A percentile compares a stretch with the other conserved stretches of the same genome.
phyloP scores from a whole-genome alignment of 768 basidiomycete genomes.

The Cystofilobasidium ferigula region DNA sequence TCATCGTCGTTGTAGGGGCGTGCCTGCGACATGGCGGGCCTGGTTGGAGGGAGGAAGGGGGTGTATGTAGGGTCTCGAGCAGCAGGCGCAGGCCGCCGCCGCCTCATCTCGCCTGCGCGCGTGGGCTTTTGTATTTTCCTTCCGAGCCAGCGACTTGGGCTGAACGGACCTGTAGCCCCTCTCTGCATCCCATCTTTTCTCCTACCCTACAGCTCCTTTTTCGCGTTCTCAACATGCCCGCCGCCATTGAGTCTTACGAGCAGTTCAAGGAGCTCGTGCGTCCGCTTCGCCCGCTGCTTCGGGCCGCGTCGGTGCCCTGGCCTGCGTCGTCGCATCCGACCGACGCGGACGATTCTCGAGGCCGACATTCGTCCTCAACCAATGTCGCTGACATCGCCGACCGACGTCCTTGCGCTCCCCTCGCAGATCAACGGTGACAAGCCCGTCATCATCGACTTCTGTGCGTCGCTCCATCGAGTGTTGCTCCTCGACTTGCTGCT shows the following conservation, averaged over 20 bases:
- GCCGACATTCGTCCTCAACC: too few relatives aligned
- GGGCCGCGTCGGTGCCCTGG: not conserved
- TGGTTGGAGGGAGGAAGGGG: not conserved
- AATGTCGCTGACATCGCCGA: not conserved
- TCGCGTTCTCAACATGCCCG: constrained; percentile 8
- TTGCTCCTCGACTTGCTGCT: not conserved
- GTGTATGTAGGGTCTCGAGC: too few relatives aligned
- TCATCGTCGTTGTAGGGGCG: constrained; percentile 79
- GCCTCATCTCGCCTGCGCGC: too few relatives aligned
- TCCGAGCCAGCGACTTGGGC: too few relatives aligned
- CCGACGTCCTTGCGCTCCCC: not conserved
- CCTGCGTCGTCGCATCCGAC: not conserved
- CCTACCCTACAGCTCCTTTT: not conserved
- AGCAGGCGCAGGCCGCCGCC: too few relatives aligned
- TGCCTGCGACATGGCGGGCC: constrained; percentile 47
- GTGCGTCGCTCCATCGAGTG: too few relatives aligned
- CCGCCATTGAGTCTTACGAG: constrained; percentile 24
- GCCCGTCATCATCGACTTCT: constrained; percentile 2
- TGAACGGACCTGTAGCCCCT: too few relatives aligned
- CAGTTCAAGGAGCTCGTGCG: constrained; percentile 24
- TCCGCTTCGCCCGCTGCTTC: not conserved
- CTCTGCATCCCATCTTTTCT: not conserved
- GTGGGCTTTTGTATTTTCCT: too few relatives aligned
- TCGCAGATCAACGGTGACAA: not conserved
- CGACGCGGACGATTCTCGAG: too few relatives aligned